A percentile compares a stretch with the other conserved stretches of the same genome.
phyloP scores from a whole-genome alignment of 2,329 filamentous ascomycete genomes.

The Fonsecaea pedrosoi region DNA sequence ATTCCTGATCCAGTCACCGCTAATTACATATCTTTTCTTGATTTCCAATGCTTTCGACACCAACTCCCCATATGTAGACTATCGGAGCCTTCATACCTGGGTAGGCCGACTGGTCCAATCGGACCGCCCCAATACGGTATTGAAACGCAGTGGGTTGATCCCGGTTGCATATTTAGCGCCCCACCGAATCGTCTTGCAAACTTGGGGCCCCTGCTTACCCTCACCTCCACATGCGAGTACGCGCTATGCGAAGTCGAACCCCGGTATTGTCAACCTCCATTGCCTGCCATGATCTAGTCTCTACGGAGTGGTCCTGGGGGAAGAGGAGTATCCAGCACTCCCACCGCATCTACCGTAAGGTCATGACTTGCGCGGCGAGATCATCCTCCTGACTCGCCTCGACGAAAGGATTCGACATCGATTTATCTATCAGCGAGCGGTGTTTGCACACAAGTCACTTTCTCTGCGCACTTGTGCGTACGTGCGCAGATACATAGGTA shows the following conservation, averaged over 20 bases:
- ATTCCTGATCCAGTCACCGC: slow-evolving; percentile 11
- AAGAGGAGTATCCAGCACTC: slow-evolving; percentile 14
- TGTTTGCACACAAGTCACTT: too few species aligned
- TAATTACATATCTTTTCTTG: not conserved
- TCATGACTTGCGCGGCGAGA: slow-evolving; percentile 14
- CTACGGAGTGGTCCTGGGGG: not conserved
- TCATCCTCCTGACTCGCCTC: slow-evolving; percentile 13
- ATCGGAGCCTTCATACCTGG: slow-evolving; percentile 10
- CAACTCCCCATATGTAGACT: slow-evolving; percentile 3
- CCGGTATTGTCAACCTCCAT: slow-evolving; percentile 1
- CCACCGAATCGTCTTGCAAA: not conserved
- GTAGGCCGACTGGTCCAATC: slow-evolving; percentile 9
- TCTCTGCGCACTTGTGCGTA: too few species aligned
- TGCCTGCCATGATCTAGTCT: slow-evolving; percentile 19
- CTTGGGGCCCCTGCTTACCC: slow-evolving; percentile 3
- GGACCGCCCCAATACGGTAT: slow-evolving; percentile 19
- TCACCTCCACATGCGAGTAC: slow-evolving; percentile 22
- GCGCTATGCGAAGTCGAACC: slow-evolving; percentile 19
- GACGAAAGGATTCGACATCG: slow-evolving; percentile 6
- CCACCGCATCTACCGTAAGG: slow-evolving; percentile 13
- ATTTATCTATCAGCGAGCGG: too few species aligned
- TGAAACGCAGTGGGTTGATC: slow-evolving; percentile 21
- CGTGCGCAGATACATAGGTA: too few species aligned
- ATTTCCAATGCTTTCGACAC: not conserved
- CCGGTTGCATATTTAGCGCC: slow-evolving; percentile 12